Conservation (phyloP, 352 stramenopile species). For the Pythium sp. region DNA sequence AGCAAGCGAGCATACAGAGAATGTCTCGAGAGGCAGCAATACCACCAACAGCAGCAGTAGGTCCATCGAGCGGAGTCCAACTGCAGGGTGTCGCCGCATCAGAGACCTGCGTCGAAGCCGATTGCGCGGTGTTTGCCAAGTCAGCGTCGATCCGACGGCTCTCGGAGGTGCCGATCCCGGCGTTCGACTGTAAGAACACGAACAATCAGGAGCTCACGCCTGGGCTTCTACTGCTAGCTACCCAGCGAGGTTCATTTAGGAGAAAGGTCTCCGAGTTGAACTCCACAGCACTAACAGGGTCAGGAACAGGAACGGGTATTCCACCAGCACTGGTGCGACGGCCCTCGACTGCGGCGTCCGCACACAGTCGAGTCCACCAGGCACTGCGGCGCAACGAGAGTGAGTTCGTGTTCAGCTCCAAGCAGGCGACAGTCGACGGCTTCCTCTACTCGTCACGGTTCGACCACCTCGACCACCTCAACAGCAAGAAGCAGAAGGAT, state of each 20-base stretch:
- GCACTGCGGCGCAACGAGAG: slow-evolving; percentile 48
- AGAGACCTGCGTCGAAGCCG: slow-evolving; percentile 27
- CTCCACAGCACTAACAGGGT: not conserved
- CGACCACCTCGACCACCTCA: slow-evolving; percentile 31
- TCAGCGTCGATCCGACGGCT: slow-evolving; percentile 33
- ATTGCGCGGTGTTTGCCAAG: slow-evolving; percentile 37
- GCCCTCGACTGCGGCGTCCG: slow-evolving; percentile 41
- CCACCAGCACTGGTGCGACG: slow-evolving; percentile 8
- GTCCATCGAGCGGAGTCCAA: not conserved
- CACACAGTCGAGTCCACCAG: slow-evolving; percentile 61
- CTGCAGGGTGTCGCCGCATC: not conserved
- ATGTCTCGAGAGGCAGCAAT: slow-evolving; percentile 5
- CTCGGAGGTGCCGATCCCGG: slow-evolving; percentile 8
- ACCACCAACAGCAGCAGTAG: not conserved
- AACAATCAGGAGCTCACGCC: slow-evolving; percentile 16
- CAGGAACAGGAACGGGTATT: not conserved
- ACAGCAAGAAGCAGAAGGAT: slow-evolving; percentile 1
- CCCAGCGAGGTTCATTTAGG: not conserved
- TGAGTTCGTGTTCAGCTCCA: slow-evolving; percentile 56
- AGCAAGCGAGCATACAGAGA: not conserved
- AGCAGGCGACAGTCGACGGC: slow-evolving; percentile 40
- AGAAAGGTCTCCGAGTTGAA: not conserved
- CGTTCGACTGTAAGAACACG: slow-evolving; percentile 2
- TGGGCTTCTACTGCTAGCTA: not conserved
- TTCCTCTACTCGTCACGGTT: slow-evolving; percentile 60